These are phyloP conservation scores for Trichophyton benhamiae DNA, from an alignment of 2,329 filamentous ascomycete genomes.

Conservation along the genomic window DNA sequence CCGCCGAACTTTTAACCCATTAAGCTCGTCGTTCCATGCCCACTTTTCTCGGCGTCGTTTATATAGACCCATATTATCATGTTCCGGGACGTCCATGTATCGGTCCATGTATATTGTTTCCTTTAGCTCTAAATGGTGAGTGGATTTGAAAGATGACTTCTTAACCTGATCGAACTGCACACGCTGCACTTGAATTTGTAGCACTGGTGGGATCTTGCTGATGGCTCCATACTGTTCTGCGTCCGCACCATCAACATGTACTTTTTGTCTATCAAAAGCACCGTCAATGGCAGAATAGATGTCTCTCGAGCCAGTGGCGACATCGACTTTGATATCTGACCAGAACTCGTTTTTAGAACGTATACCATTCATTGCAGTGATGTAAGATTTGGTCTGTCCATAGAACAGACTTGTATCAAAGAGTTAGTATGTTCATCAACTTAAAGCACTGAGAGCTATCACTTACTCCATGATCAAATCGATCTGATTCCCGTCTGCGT, in stretches of 20 bases:
- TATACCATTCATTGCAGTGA: constrained; percentile 34
- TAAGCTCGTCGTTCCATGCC: constrained; percentile 54
- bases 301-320: constrained; percentile 46
- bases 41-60: constrained; percentile 57
- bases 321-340: constrained; percentile 51
- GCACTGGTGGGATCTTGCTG: constrained; percentile 62
- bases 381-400: constrained; percentile 35
- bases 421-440: background rate
- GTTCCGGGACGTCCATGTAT: constrained; percentile 57
- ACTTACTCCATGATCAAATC: constrained; percentile 60
- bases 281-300: constrained; percentile 78
- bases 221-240: constrained; percentile 58
- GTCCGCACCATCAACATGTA: constrained; percentile 52
- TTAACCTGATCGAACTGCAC: constrained; percentile 56
- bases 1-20: constrained; percentile 40
- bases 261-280: constrained; percentile 67
- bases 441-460: background rate
- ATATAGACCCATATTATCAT: constrained; percentile 50
- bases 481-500: constrained; percentile 60
- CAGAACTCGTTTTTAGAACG: constrained; percentile 46
- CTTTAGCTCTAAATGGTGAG: constrained; percentile 64
- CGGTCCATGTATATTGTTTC: constrained; percentile 76
- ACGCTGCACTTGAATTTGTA: constrained; percentile 82
- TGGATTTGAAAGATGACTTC: constrained; percentile 56
- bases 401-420: constrained; percentile 36